phyloP scores from a whole-genome alignment of 192 early-diverging fungal genomes.

The Entomortierella lignicola region DNA sequence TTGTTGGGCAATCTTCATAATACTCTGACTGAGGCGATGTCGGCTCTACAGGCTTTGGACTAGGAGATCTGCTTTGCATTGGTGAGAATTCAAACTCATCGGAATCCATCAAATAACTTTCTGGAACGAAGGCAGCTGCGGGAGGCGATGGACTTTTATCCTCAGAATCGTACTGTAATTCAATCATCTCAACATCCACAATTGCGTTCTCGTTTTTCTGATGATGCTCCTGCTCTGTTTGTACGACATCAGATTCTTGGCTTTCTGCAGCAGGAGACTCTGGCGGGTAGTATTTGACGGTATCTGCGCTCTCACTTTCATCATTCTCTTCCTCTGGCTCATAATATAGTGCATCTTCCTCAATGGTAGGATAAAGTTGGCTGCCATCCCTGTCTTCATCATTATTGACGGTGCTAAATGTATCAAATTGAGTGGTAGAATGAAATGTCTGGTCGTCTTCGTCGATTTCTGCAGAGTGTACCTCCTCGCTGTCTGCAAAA shows the following conservation, averaged over 20 bases:
- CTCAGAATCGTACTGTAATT: neutral
- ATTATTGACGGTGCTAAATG: neutral
- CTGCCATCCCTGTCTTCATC: neutral
- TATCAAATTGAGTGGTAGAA: constrained; percentile 17
- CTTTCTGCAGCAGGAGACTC: constrained; percentile 8
- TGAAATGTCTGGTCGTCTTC: constrained; percentile 37
- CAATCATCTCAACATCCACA: neutral
- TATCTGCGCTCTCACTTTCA: constrained; percentile 23
- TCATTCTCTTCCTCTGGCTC: constrained; percentile 15
- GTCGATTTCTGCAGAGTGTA: neutral
- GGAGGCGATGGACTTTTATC: constrained; percentile 16
- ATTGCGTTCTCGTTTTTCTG: neutral
- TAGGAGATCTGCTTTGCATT: constrained; percentile 18
- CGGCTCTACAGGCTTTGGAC: neutral
- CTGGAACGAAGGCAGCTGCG: neutral
- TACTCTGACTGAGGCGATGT: constrained; percentile 2
- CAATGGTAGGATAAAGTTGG: neutral
- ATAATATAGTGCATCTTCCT: constrained; percentile 4
- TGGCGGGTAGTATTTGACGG: constrained; percentile 40
- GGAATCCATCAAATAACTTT: neutral
- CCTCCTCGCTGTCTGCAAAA: constrained; percentile 5
- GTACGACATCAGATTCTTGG: neutral
- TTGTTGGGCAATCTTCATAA: constrained; percentile 28
- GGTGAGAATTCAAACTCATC: constrained; percentile 34
- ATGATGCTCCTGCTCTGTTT: neutral